Conservation (phyloP, 495 filamentous ascomycete species). For the Neurospora sublineolata region DNA sequence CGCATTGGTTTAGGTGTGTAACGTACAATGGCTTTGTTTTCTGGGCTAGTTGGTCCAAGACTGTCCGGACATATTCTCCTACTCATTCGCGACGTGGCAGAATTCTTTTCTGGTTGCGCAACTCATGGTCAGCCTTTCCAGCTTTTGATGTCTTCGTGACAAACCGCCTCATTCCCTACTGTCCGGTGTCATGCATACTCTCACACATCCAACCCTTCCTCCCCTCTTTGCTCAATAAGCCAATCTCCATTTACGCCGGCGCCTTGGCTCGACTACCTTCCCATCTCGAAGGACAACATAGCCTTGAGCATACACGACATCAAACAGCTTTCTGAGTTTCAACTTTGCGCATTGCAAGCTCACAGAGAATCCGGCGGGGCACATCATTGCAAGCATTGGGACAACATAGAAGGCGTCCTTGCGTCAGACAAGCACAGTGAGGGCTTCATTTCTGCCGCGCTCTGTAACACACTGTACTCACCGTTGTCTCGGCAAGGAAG, state of each 20-base stretch:
- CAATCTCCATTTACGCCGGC: background rate
- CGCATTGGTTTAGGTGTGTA: background rate
- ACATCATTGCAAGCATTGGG: background rate
- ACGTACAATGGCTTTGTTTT: background rate
- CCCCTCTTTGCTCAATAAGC: background rate
- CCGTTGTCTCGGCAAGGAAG: background rate
- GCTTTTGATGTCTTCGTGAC: background rate
- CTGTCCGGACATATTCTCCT: background rate
- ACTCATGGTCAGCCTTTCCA: background rate
- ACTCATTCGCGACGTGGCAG: background rate
- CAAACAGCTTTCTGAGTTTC: background rate
- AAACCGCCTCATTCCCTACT: background rate
- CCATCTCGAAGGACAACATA: background rate
- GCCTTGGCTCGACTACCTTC: background rate
- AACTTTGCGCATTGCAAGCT: background rate
- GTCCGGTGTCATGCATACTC: background rate
- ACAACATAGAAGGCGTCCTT: background rate
- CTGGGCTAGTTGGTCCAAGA: background rate
- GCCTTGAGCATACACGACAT: background rate
- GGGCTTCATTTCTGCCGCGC: background rate
- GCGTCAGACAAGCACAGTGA: background rate
- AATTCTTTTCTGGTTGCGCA: background rate
- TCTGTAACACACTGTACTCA: background rate
- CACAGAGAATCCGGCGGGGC: background rate
- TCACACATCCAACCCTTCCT: background rate